Evolutionary conservation across 805 yeast species (phyloP).

Genomic region (Lipomyces spencermartinsiae): DNA sequence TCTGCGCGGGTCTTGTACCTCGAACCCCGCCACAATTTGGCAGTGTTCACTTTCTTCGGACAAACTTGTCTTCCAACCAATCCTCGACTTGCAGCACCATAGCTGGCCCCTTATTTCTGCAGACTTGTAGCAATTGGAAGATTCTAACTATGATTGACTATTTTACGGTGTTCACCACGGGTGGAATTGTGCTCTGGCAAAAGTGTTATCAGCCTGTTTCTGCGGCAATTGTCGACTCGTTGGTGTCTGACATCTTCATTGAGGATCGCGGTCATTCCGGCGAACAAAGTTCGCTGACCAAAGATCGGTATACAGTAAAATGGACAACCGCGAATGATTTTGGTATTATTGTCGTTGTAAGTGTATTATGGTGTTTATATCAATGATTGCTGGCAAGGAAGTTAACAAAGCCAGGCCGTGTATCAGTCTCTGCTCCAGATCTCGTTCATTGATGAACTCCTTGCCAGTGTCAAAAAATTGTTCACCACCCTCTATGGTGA

Average conservation of each 20-base stretch:
- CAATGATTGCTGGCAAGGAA: neutral
- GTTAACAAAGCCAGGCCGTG: conserved; percentile 35
- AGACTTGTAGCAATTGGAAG: neutral
- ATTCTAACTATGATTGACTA: conserved; percentile 53
- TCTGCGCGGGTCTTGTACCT: neutral
- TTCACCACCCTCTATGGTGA: conserved; percentile 43
- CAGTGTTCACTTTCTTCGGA: too few species aligned
- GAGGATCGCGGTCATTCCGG: conserved; percentile 37
- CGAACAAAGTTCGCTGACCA: conserved; percentile 36
- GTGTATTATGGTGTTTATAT: neutral
- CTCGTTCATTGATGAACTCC: conserved; percentile 45
- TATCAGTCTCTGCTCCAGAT: conserved; percentile 48
- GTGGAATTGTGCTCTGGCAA: conserved; percentile 61
- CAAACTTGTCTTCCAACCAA: too few species aligned
- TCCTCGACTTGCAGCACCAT: neutral
- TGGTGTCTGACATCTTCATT: conserved; percentile 58
- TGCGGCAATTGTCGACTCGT: conserved; percentile 52
- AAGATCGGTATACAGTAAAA: conserved; percentile 55
- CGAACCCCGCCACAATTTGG: neutral
- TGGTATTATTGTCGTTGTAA: conserved; percentile 50
- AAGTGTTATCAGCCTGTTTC: conserved; percentile 52
- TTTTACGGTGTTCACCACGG: conserved; percentile 56
- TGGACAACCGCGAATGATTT: conserved; percentile 53
- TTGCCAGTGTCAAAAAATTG: conserved; percentile 45
- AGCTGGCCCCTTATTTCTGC: neutral